phyloP scores from a whole-genome alignment of 2,329 filamentous ascomycete species.

The Fusarium protoensiforme region DNA sequence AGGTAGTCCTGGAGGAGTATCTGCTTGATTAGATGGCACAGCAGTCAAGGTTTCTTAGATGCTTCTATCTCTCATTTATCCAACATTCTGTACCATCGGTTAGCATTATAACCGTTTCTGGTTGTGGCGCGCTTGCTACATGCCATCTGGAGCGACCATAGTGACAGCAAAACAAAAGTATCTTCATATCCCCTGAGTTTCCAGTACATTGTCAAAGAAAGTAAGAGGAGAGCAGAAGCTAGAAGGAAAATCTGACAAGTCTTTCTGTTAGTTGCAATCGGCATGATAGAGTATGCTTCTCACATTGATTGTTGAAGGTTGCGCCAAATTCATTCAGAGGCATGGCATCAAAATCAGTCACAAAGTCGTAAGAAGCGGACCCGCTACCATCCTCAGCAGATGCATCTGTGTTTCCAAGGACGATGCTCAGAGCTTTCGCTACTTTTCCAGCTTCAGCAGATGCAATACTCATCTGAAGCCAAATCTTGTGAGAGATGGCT shows the following conservation, averaged over 20 bases:
- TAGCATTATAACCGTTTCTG: no score
- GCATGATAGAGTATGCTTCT: conserved; percentile 8
- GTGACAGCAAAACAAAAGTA: conserved; percentile 9
- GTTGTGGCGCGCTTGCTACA: no score
- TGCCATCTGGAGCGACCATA: no score
- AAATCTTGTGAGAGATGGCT: conserved; percentile 21
- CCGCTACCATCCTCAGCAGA: background rate
- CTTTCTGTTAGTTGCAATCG: conserved; percentile 14
- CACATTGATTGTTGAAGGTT: conserved; percentile 24
- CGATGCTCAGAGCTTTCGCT: conserved; percentile 23
- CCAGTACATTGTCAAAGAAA: conserved; percentile 25
- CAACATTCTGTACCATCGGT: no score
- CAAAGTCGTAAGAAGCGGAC: conserved; percentile 6
- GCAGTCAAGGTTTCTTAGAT: no score
- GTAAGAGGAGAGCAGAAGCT: conserved; percentile 20
- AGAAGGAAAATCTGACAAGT: conserved; percentile 18
- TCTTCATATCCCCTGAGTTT: conserved; percentile 16
- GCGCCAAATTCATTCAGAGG: background rate
- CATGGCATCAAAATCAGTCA: conserved; percentile 15
- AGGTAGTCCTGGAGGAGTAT: conserved; percentile 6
- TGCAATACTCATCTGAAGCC: conserved; percentile 18
- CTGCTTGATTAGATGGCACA: background rate
- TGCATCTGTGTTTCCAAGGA: conserved; percentile 19
- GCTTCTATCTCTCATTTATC: no score
- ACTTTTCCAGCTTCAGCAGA: conserved; percentile 26